These are phyloP conservation scores for Pelargonium cotyledonis DNA, from an alignment of 441 rosid species.

Conservation along the genomic window DNA sequence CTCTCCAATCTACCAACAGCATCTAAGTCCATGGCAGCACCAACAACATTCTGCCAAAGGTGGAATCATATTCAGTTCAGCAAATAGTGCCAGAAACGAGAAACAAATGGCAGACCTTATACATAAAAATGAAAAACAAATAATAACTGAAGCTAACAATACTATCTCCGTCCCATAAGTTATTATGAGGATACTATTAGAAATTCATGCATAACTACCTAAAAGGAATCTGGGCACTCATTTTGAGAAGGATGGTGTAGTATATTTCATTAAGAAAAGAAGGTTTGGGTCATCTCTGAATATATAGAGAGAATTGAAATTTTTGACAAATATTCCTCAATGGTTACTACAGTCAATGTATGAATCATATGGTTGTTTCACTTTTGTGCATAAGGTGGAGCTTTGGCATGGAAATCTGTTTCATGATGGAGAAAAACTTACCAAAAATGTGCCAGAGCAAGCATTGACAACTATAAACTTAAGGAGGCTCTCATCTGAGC, in stretches of 20 bases:
- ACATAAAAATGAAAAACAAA: neutral
- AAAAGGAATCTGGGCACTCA: too few species aligned
- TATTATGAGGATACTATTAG: too few species aligned
- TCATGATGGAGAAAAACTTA: constrained; percentile 28
- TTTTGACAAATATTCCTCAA: too few species aligned
- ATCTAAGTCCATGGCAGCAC: constrained; percentile 38
- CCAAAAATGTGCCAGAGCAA: constrained; percentile 52
- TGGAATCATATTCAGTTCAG: constrained; percentile 10
- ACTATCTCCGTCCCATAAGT: too few species aligned
- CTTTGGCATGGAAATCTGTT: constrained; percentile 10
- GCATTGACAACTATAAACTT: constrained; percentile 47
- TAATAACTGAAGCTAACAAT: too few species aligned
- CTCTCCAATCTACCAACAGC: constrained; percentile 37
- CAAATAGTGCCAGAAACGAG: constrained; percentile 3
- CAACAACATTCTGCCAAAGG: constrained; percentile 48
- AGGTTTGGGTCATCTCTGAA: too few species aligned
- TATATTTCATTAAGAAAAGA: too few species aligned
- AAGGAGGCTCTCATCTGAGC: constrained; percentile 57
- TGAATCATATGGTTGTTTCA: neutral
- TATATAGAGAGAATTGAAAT: too few species aligned
- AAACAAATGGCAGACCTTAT: neutral
- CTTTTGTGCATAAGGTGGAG: neutral
- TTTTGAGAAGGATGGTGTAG: too few species aligned
- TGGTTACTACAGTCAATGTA: neutral
- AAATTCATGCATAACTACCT: too few species aligned